Evolutionary conservation across 345 rosid species (phyloP).

Genomic region (Rhizophora mangle): DNA sequence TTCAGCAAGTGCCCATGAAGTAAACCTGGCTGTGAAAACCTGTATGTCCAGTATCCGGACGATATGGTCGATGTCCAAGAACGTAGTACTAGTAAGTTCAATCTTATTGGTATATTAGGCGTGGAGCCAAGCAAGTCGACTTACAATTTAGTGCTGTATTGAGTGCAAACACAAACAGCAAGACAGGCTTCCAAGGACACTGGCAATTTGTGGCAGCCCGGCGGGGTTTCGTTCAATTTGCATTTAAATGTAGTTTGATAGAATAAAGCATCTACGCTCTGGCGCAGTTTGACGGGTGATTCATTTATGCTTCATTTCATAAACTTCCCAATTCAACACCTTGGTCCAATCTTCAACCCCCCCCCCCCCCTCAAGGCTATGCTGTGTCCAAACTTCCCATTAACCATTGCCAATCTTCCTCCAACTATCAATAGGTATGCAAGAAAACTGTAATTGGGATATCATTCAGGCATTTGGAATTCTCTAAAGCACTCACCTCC

Average conservation of each 20-base stretch:
- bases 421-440: not conserved
- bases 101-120: no score
- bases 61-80: no score
- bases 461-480: not conserved
- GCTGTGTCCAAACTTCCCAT: not conserved
- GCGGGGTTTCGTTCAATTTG: not conserved
- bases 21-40: no score
- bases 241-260: not conserved
- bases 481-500: not conserved
- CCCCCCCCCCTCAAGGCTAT: not conserved
- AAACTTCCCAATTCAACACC: not conserved
- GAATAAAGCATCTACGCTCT: not conserved
- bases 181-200: not conserved
- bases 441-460: not conserved
- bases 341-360: not conserved
- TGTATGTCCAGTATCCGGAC: no score
- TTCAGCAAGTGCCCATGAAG: no score
- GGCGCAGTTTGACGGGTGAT: not conserved
- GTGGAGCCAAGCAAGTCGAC: not conserved
- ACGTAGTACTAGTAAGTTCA: no score
- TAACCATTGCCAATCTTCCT: not conserved
- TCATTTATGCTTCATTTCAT: not conserved
- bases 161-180: not conserved
- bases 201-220: not conserved
- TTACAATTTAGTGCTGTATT: not conserved